Evolutionary conservation across 306 rosid species (phyloP).

Genomic region (Purshia tridentata): DNA sequence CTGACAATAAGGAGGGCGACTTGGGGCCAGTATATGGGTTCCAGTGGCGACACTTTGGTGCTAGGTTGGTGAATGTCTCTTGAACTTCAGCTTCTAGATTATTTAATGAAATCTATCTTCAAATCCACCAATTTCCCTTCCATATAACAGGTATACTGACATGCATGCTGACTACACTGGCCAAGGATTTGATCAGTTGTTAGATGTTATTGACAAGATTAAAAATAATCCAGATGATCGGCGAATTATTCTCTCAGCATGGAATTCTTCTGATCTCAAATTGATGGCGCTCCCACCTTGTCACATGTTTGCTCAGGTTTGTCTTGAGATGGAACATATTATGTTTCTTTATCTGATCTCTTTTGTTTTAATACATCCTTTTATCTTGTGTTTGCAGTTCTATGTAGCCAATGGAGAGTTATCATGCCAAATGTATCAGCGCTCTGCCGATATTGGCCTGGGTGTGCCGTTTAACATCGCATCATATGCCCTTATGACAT

Average conservation of each 20-base stretch:
- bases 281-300: constrained; percentile 97
- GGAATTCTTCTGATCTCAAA: constrained; percentile 94
- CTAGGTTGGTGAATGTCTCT: constrained; percentile 58
- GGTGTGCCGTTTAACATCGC: constrained; percentile 97
- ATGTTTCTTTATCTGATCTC: constrained; percentile 7
- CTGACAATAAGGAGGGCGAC: constrained; percentile 88
- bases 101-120: constrained; percentile 4
- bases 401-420: constrained; percentile 87
- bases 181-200: constrained; percentile 91
- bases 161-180: constrained; percentile 90
- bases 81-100: constrained; percentile 4
- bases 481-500: constrained; percentile 90
- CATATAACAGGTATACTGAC: constrained; percentile 70
- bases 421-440: constrained; percentile 96
- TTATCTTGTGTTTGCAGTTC: constrained; percentile 54
- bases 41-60: constrained; percentile 99
- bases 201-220: constrained; percentile 82
- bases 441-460: constrained; percentile 92
- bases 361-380: not conserved
- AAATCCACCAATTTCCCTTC: constrained; percentile 15
- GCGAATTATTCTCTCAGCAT: constrained; percentile 83
- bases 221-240: constrained; percentile 84
- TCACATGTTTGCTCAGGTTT: constrained; percentile 94
- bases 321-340: constrained; percentile 1
- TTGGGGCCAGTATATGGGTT: constrained; percentile 97